Conservation (phyloP, 306 rosid species). For the barrel medic (Medicago truncatula) region MtrunA17r5.0-ANR NC_053045.1:54635001-54635500, state of each 20-base stretch:
- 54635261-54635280: background rate
- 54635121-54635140: too few relatives aligned
- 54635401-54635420: constrained; percentile 30
- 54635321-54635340: background rate
- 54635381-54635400: constrained; percentile 38
- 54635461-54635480: constrained; percentile 36
- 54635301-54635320: constrained; percentile 18
- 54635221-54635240: background rate
- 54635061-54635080: too few relatives aligned
- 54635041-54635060: too few relatives aligned
- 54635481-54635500: too few relatives aligned
- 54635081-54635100: too few relatives aligned
- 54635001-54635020: too few relatives aligned
- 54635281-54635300: background rate
- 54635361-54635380: background rate
- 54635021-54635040: too few relatives aligned
- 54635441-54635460: constrained; percentile 27
- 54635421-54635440: constrained; percentile 32
- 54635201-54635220: background rate
- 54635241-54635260: background rate
- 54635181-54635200: too few relatives aligned
- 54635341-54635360: background rate
- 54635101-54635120: too few relatives aligned
- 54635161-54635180: too few relatives aligned
- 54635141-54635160: too few relatives aligned